phyloP scores from a whole-genome alignment of 176 grass and related monocot genomes.

The Phyllostachys edulis region DNA sequence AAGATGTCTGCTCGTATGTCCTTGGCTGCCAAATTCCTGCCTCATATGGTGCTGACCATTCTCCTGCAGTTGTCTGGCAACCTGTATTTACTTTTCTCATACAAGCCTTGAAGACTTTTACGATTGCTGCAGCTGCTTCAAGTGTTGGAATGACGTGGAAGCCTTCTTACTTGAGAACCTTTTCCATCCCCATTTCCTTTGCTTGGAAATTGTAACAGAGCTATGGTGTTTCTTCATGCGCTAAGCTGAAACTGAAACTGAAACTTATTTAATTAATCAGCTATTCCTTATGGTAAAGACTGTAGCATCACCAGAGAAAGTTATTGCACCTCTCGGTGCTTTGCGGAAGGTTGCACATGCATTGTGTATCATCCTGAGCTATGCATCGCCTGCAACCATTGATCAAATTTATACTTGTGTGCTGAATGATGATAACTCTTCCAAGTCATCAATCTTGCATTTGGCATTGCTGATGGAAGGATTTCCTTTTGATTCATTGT shows the following conservation, averaged over 20 bases:
- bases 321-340: too few relatives aligned
- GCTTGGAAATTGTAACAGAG: conserved; percentile 76
- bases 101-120: conserved; percentile 76
- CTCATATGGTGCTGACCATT: conserved; percentile 38
- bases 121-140: conserved; percentile 65
- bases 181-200: conserved; percentile 82
- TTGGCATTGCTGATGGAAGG: conserved; percentile 76
- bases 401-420: conserved; percentile 61
- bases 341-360: conserved; percentile 47
- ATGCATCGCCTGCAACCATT: conserved; percentile 55
- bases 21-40: conserved; percentile 76
- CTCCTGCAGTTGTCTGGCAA: conserved; percentile 64
- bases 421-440: conserved; percentile 54
- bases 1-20: conserved; percentile 67
- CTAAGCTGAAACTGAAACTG: conserved; percentile 53
- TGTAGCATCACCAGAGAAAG: conserved; percentile 50
- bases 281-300: conserved; percentile 58
- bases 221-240: conserved; percentile 79
- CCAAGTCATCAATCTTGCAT: conserved; percentile 42
- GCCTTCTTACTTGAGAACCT: conserved; percentile 70
- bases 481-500: too few relatives aligned
- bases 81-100: conserved; percentile 64
- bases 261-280: conserved; percentile 52
- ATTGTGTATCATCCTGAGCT: conserved; percentile 61
- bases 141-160: conserved; percentile 66